A percentile compares a stretch with the other conserved stretches of the same genome.
Conservation (phyloP, 2,329 filamentous ascomycete genomes). For the Aureobasidium zeae region DNA sequence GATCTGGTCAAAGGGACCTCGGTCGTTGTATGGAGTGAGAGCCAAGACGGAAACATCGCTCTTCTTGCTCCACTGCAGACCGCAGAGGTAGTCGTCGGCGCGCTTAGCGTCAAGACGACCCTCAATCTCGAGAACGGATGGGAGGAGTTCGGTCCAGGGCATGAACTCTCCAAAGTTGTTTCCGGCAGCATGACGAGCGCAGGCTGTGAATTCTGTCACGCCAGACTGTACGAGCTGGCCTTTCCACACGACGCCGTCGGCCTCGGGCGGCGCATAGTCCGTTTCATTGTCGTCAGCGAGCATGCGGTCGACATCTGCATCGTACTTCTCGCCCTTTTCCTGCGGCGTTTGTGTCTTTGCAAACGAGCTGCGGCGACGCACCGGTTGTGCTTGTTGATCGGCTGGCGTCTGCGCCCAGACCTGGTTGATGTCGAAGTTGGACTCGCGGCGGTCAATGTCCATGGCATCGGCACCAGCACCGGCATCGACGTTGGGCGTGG, state of each 20-base stretch:
- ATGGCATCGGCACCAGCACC: slow-evolving; percentile 16
- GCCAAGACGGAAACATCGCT: slow-evolving; percentile 79
- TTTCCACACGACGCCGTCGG: slow-evolving; percentile 62
- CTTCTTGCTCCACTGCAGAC: slow-evolving; percentile 68
- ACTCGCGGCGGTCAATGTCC: slow-evolving; percentile 35
- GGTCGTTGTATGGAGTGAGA: slow-evolving; percentile 53
- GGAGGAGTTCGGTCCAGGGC: slow-evolving; percentile 69
- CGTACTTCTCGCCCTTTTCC: slow-evolving; percentile 54
- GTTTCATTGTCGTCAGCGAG: slow-evolving; percentile 74
- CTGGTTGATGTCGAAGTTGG: slow-evolving; percentile 67
- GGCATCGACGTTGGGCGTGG: slow-evolving; percentile 1
- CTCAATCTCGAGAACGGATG: slow-evolving; percentile 58
- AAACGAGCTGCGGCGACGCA: slow-evolving; percentile 33
- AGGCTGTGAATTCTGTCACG: slow-evolving; percentile 40
- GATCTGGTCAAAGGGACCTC: slow-evolving; percentile 61
- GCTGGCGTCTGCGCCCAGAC: slow-evolving; percentile 65
- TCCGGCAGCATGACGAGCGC: slow-evolving; percentile 76
- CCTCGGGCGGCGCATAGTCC: slow-evolving; percentile 70
- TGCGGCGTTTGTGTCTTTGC: slow-evolving; percentile 26
- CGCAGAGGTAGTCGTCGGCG: slow-evolving; percentile 84
- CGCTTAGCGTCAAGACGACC: slow-evolving; percentile 73
- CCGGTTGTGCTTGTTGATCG: slow-evolving; percentile 27
- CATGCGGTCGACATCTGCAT: slow-evolving; percentile 83
- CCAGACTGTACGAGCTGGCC: slow-evolving; percentile 48
- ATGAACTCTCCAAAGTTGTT: slow-evolving; percentile 60